Evolutionary conservation across 805 yeast genomes (phyloP), one percentile per base, ranked within the genome.

Genomic region (Saccharomyces jurei): DNA sequence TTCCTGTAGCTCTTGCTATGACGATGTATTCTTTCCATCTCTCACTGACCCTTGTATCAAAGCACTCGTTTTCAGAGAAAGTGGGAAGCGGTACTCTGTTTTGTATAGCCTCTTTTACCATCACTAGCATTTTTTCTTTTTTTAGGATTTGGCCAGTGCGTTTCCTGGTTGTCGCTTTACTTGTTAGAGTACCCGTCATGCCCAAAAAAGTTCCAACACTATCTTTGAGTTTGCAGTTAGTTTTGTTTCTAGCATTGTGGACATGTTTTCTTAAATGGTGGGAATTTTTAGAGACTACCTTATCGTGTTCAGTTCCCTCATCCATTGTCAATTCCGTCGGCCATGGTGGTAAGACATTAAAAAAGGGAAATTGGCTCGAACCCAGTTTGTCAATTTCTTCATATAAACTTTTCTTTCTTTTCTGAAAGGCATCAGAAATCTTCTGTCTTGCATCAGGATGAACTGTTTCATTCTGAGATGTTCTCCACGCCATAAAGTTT

Each of bases 1-100:
- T 70, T 14, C 81, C 83, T 0, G 87, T 81, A n/a, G 80, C 77
- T 56, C 92, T 73, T 1, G 86, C 83, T 1, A 87, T 89, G 2
- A 87, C 85, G 28, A 82, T 72, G 64, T 83, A 88, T 65, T 91
- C 97, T 56, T 78, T 81, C 94, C 97, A 89, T 50, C 89, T 71
- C 54, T 87, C 91, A 9, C 76, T 57, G 0, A 87, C 77, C 52
- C 85, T 70, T 0, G 87, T 75, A 46, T 81, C 81, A 27, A 75
- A 73, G 1, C 77, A 71, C 54, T 81, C 83, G 9, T 69, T 64
- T 56, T 83, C 89, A 13, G 77, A 74, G 55, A 78, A 76, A 11
- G 68, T 58, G 0, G 63, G 56, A 4, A 74, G 67, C 11, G 75
- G 64, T 31, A 62, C 63, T 11, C 58, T 64, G 29, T 58, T 59